A percentile compares a stretch with the other conserved stretches of the same genome.
phyloP scores from a whole-genome alignment of 2,329 filamentous ascomycete genomes.

The Didymella pomorum region DNA sequence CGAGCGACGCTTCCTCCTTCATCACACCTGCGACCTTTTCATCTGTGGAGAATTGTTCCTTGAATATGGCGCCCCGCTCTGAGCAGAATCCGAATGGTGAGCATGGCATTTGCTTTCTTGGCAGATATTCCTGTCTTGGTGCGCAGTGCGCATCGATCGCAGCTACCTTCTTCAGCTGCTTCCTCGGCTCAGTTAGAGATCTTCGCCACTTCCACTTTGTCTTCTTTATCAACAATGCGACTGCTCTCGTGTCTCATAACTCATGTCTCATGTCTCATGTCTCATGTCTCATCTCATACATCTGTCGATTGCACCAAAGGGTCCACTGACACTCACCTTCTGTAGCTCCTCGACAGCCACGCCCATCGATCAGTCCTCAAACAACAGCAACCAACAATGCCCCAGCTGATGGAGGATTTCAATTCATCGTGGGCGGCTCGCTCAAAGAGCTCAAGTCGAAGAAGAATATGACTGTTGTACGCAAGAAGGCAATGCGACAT shows the following conservation, averaged over 20 bases:
- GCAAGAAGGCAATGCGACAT: constrained; percentile 48
- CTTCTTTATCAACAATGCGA: too few relatives aligned
- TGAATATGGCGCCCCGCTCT: constrained; percentile 34
- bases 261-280: too few relatives aligned
- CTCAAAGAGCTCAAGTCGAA: constrained; percentile 45
- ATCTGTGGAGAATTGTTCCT: constrained; percentile 33
- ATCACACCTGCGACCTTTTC: constrained; percentile 35
- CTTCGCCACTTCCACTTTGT: too few relatives aligned
- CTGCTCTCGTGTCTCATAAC: too few relatives aligned
- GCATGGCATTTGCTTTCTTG: constrained; percentile 16
- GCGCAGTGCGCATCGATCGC: neutral
- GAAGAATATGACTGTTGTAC: constrained; percentile 44
- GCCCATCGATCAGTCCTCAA: constrained; percentile 22
- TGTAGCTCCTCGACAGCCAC: constrained; percentile 16
- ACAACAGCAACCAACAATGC: constrained; percentile 24
- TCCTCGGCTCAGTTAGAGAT: neutral
- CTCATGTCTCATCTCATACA: too few relatives aligned
- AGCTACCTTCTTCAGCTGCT: neutral
- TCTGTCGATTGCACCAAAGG: too few relatives aligned
- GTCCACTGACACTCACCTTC: neutral
- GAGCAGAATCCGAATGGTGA: constrained; percentile 35
- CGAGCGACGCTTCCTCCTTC: constrained; percentile 27
- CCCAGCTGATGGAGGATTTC: constrained; percentile 14
- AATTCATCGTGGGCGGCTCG: constrained; percentile 39
- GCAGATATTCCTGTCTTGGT: neutral